Percentiles rank a stretch among this genome's conserved stretches.
These are phyloP conservation scores for Diplocarpon rosae DNA, from an alignment of 2,329 filamentous ascomycete species.

Conservation along the genomic window DNA sequence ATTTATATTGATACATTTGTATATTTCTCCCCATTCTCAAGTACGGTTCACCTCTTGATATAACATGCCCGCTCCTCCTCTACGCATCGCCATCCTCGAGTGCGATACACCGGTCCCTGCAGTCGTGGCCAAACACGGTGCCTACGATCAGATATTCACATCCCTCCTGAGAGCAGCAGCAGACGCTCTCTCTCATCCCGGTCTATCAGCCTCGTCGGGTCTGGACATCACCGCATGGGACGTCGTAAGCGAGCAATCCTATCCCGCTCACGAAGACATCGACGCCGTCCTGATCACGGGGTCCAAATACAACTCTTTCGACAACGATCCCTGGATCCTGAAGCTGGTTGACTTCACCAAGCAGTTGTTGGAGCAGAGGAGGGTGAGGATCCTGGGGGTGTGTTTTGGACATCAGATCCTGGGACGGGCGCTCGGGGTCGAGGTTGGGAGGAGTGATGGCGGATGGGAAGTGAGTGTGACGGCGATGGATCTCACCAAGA, in stretches of 20 bases:
- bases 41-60: not conserved
- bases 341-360: slow-evolving; percentile 59
- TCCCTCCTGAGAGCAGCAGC: slow-evolving; percentile 10
- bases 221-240: slow-evolving; percentile 46
- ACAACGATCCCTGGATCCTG: slow-evolving; percentile 64
- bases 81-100: slow-evolving; percentile 67
- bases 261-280: slow-evolving; percentile 61
- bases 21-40: no score
- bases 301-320: slow-evolving; percentile 62
- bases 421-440: slow-evolving; percentile 56
- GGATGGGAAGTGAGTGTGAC: slow-evolving; percentile 80
- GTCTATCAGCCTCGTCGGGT: slow-evolving; percentile 29
- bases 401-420: slow-evolving; percentile 88
- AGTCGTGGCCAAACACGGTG: slow-evolving; percentile 53
- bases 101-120: slow-evolving; percentile 65
- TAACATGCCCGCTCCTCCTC: slow-evolving; percentile 11
- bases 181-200: slow-evolving; percentile 33
- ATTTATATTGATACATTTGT: no score
- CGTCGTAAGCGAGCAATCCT: slow-evolving; percentile 55
- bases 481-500: slow-evolving; percentile 53
- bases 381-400: slow-evolving; percentile 64
- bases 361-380: slow-evolving; percentile 44
- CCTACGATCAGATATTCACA: slow-evolving; percentile 42
- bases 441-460: slow-evolving; percentile 52
- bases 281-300: slow-evolving; percentile 81